Evolutionary conservation across 2,329 filamentous ascomycete species (phyloP).

Genomic region (Chalara sp.): DNA sequence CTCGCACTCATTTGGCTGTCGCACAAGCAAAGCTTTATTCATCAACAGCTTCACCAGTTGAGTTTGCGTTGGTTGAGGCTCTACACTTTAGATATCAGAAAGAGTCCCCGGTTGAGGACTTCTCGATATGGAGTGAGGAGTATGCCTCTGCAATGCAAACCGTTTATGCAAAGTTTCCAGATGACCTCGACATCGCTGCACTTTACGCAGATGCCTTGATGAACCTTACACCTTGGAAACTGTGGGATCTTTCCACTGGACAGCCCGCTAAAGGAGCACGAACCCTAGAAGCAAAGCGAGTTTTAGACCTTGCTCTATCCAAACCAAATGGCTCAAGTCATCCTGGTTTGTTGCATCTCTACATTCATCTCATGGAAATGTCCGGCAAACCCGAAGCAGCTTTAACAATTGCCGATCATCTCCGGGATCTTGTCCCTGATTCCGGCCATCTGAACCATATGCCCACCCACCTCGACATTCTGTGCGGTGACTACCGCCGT

Average conservation of each 20-base stretch:
- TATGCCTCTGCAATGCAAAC: conserved; percentile 56
- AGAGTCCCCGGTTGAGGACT: conserved; percentile 40
- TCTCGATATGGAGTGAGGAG: conserved; percentile 45
- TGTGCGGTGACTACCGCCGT: conserved; percentile 63
- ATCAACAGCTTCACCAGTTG: conserved; percentile 38
- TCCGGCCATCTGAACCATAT: conserved; percentile 68
- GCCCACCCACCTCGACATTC: conserved; percentile 70
- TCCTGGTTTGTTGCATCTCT: conserved; percentile 66
- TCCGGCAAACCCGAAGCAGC: conserved; percentile 58
- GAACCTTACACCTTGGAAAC: conserved; percentile 57
- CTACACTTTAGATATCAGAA: conserved; percentile 55
- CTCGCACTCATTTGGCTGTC: conserved; percentile 39
- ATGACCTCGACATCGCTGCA: conserved; percentile 56
- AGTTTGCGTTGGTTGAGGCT: conserved; percentile 57
- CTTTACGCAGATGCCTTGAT: conserved; percentile 60
- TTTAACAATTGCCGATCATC: conserved; percentile 50
- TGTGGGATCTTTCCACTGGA: conserved; percentile 56
- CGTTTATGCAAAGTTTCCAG: conserved; percentile 43
- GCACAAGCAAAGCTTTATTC: conserved; percentile 35
- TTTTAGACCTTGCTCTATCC: conserved; percentile 52
- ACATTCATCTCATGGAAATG: conserved; percentile 77
- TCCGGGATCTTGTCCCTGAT: conserved; percentile 61
- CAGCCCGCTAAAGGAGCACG: conserved; percentile 45
- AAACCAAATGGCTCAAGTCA: conserved; percentile 46
- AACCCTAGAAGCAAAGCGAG: conserved; percentile 49